phyloP scores from a whole-genome alignment of 176 grass and related monocot genomes.

The Melocanna baccifera region DNA sequence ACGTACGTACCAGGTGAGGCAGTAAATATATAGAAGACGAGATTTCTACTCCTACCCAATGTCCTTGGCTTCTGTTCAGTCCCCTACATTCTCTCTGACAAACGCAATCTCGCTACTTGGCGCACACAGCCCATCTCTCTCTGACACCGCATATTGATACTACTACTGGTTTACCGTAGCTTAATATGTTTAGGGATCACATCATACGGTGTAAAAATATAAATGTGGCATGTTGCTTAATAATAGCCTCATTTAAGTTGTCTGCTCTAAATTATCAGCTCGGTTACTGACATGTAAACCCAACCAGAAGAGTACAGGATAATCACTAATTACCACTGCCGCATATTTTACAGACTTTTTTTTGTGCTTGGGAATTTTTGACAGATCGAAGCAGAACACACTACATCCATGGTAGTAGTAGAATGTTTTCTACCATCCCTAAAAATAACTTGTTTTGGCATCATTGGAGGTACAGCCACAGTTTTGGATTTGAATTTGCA shows the following conservation, averaged over 20 bases:
- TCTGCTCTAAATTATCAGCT: neutral
- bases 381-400: neutral
- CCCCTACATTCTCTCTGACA: conserved; percentile 30
- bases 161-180: neutral
- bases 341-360: neutral
- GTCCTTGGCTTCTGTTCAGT: neutral
- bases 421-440: neutral
- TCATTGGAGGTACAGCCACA: neutral
- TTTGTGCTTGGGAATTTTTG: neutral
- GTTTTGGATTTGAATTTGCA: neutral
- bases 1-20: neutral
- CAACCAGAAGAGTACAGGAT: neutral
- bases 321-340: neutral
- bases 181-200: neutral
- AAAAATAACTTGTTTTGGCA: neutral
- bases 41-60: neutral
- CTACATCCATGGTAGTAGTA: neutral
- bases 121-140: neutral
- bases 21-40: neutral
- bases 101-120: neutral
- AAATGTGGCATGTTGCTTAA: neutral
- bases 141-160: neutral
- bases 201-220: neutral
- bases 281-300: neutral
- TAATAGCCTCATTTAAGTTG: neutral